phyloP scores from a whole-genome alignment of 2,329 filamentous ascomycete species.

The Fusarium anthophilum region DNA sequence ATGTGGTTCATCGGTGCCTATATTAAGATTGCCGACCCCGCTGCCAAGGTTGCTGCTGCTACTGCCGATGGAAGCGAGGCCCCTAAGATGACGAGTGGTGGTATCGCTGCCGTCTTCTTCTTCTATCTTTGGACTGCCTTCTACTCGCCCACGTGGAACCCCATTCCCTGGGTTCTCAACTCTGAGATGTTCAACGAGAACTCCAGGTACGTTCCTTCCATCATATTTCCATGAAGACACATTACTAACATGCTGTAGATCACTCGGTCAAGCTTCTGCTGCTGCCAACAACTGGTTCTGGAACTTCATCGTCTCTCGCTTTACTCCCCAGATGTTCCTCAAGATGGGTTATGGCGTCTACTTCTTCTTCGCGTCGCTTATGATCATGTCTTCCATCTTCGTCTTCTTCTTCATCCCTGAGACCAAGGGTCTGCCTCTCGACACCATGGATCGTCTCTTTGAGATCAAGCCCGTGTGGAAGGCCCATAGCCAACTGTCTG shows the following conservation, averaged over 20 bases:
- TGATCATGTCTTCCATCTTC: conserved; percentile 66
- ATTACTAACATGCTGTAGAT: conserved; percentile 35
- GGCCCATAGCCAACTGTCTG: conserved; percentile 57
- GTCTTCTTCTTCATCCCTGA: conserved; percentile 73
- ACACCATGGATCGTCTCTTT: conserved; percentile 72
- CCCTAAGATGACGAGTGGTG: conserved; percentile 53
- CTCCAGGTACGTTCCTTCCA: conserved; percentile 34
- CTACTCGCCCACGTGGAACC: conserved; percentile 78
- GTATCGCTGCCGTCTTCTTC: conserved; percentile 73
- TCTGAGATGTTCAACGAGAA: conserved; percentile 79
- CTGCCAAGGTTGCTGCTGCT: conserved; percentile 34
- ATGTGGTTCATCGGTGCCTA: conserved; percentile 68
- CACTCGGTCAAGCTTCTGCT: conserved; percentile 76
- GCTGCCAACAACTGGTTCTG: conserved; percentile 77
- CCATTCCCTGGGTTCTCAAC: conserved; percentile 79
- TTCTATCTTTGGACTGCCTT: conserved; percentile 66
- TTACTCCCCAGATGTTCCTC: conserved; percentile 72
- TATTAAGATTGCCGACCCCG: conserved; percentile 61
- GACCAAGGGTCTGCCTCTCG: conserved; percentile 72
- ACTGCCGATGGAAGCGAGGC: conserved; percentile 38
- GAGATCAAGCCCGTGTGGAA: conserved; percentile 55
- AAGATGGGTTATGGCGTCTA: conserved; percentile 70
- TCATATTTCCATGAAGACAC: fast-evolving
- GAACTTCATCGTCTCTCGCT: conserved; percentile 76
- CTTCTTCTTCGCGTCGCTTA: conserved; percentile 73